Evolutionary conservation across 768 basidiomycete genomes (phyloP), one percentile per base, ranked within the genome.

Genomic region (Kwoniella sp.): DNA sequence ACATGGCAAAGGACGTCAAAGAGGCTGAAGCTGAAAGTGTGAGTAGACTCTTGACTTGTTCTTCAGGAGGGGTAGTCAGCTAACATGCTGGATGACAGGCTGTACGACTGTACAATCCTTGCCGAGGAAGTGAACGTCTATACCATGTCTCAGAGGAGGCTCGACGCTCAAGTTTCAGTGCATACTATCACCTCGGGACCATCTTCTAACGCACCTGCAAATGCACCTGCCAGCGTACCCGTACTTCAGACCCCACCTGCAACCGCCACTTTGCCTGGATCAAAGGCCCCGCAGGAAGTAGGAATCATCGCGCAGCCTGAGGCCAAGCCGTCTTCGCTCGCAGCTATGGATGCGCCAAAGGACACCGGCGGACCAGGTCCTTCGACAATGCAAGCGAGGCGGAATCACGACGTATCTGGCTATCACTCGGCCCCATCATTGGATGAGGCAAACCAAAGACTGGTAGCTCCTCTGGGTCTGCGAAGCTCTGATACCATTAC

Each of bases 41-140:
- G 46, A 72, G 76, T 63, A n/a, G 21, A 40, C n/a, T n/a, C n/a
- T n/a, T n/a, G n/a, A n/a, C n/a, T n/a, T n/a, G n/a, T n/a, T n/a
- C n/a, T n/a, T n/a, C n/a, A n/a, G n/a, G n/a, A n/a, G n/a, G n/a
- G n/a, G n/a, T n/a, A n/a, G 49, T 40, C 24, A 30, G 33, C 64
- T 61, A 59, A 53, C 36, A 15, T n/a, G n/a, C n/a, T 36, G 22
- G n/a, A 24, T 26, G 4, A 4, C 67, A 78, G 75, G 0, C 55
- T 82, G n/a, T 78, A 77, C 55, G 81, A 82, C 55, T 78, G 77
- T 55, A 79, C 76, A 3, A 70, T 81, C 47, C 70, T 78, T 21
- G 65, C 57, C 30, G 68, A 72, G 49, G 62, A 68, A 7, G 49
- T 40, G 2, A 49, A 67, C 21, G 21, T 54, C 24, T 59, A 54